These are phyloP conservation scores for Fusarium piperis DNA, from an alignment of 2,329 filamentous ascomycete genomes.

Conservation along the genomic window DNA sequence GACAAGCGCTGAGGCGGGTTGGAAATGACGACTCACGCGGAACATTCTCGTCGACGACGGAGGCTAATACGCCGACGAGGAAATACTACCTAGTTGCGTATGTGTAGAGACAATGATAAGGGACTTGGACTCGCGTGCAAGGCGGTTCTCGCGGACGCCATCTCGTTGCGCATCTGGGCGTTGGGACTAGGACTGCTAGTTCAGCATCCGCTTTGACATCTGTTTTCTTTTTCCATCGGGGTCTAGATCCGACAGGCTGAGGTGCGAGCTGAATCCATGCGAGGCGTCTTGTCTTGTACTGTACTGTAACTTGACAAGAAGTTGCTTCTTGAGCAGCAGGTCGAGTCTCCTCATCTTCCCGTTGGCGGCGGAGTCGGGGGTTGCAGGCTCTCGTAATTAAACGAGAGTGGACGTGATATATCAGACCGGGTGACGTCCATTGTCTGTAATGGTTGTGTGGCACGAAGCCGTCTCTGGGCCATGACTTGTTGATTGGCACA, in stretches of 20 bases:
- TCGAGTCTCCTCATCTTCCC: background rate
- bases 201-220: constrained; percentile 28
- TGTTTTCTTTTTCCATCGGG: constrained; percentile 22
- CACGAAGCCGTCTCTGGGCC: background rate
- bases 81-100: background rate
- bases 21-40: background rate
- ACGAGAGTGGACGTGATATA: background rate
- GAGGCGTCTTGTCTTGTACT: constrained; percentile 1
- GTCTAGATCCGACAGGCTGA: constrained; percentile 24
- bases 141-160: background rate
- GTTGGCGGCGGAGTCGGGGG: background rate
- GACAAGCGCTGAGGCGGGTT: background rate
- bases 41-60: background rate
- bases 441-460: constrained; percentile 1
- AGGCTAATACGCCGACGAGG: constrained; percentile 1
- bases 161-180: constrained; percentile 13
- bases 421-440: background rate
- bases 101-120: background rate
- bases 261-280: constrained; percentile 19
- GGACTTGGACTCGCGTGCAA: background rate
- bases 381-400: background rate
- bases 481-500: constrained; percentile 12
- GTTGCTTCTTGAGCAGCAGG: background rate
- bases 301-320: background rate
- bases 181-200: constrained; percentile 8